These are phyloP conservation scores for Canavalia gladiata DNA, from an alignment of 306 rosid species.

Conservation along the genomic window DNA sequence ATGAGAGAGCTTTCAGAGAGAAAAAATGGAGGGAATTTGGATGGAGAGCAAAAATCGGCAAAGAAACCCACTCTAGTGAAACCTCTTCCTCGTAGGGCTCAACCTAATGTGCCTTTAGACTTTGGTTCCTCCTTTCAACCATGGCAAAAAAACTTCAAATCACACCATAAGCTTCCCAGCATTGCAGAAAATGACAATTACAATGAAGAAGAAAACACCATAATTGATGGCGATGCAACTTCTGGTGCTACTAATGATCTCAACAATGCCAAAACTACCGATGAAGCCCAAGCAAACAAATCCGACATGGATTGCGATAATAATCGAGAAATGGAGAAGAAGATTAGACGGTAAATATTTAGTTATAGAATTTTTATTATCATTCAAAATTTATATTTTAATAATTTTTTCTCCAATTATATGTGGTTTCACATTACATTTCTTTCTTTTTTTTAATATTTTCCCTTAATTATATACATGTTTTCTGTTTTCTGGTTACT, in stretches of 20 bases:
- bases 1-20: conserved; percentile 23
- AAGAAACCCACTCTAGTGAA: conserved; percentile 16
- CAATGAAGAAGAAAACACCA: background rate
- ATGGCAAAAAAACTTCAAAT: conserved; percentile 29
- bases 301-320: background rate
- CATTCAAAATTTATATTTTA: no score
- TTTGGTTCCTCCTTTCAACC: conserved; percentile 23
- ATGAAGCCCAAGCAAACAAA: background rate
- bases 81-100: conserved; percentile 20
- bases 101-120: conserved; percentile 32
- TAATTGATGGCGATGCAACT: background rate
- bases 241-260: background rate
- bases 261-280: background rate
- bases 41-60: background rate
- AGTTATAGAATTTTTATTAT: no score
- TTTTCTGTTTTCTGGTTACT: no score
- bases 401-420: no score
- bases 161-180: background rate
- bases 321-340: conserved; percentile 36
- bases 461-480: no score
- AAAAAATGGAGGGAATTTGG: background rate
- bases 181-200: background rate
- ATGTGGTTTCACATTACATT: no score
- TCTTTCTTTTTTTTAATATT: no score
- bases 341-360: conserved; percentile 44